These are phyloP conservation scores for Starmerella potacharoeniae DNA, from an alignment of 805 yeast species.

Conservation along the genomic window DNA sequence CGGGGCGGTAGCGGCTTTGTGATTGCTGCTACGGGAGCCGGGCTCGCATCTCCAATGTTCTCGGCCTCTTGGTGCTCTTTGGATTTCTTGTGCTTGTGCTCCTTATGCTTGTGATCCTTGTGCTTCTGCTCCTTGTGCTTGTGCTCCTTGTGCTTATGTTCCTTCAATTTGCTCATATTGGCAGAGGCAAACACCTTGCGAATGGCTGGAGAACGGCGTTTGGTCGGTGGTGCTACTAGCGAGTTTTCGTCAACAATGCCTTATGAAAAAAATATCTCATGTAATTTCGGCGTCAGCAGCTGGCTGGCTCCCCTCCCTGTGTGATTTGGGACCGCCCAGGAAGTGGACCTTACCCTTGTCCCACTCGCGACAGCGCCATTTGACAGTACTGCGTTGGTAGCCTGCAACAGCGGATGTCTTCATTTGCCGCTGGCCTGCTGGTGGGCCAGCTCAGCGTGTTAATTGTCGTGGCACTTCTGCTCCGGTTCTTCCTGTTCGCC, in stretches of 20 bases:
- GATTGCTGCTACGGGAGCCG: not conserved
- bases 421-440: constrained; percentile 30
- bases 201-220: not conserved
- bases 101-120: not conserved
- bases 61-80: not conserved
- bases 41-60: not conserved
- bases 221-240: not conserved
- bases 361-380: not conserved
- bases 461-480: constrained; percentile 29
- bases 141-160: not conserved
- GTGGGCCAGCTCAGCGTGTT: constrained; percentile 35
- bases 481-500: constrained; percentile 34
- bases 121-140: not conserved
- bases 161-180: not conserved
- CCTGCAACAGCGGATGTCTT: constrained; percentile 14
- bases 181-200: no score
- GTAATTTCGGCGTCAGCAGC: not conserved
- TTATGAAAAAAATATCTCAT: not conserved
- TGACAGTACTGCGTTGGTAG: not conserved
- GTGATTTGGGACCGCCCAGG: not conserved
- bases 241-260: not conserved
- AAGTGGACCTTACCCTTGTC: not conserved
- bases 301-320: not conserved
- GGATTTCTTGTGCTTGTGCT: not conserved
- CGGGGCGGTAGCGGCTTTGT: not conserved